Percentiles rank a stretch among this genome's conserved stretches.
phyloP scores from a whole-genome alignment of 805 yeast species.

The Scheffersomyces stipitis region DNA sequence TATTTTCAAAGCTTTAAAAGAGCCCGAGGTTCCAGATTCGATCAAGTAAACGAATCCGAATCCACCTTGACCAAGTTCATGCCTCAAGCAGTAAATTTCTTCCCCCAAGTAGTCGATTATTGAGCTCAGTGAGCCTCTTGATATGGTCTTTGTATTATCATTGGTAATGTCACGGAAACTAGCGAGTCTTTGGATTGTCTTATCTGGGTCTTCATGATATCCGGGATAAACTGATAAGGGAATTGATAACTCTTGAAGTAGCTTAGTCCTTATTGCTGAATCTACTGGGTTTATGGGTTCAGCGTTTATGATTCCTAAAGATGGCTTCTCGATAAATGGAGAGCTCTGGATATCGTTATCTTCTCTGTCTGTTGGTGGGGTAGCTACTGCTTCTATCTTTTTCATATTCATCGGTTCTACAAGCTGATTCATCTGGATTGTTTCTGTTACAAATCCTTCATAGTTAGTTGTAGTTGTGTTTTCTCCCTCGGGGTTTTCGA shows the following conservation, averaged over 20 bases:
- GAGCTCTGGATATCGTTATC: slow-evolving; percentile 37
- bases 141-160: slow-evolving; percentile 31
- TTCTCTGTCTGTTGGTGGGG: slow-evolving; percentile 32
- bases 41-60: slow-evolving; percentile 74
- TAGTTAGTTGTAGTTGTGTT: slow-evolving; percentile 30
- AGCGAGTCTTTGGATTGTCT: slow-evolving; percentile 22
- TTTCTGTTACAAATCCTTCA: slow-evolving; percentile 52
- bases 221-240: slow-evolving; percentile 33
- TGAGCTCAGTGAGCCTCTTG: slow-evolving; percentile 36
- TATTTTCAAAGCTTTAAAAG: slow-evolving; percentile 65
- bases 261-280: slow-evolving; percentile 31
- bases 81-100: slow-evolving; percentile 47
- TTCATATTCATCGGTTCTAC: slow-evolving; percentile 8
- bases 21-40: slow-evolving; percentile 52
- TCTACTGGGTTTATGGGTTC: slow-evolving; percentile 43
- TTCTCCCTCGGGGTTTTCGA: slow-evolving; percentile 19
- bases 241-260: slow-evolving; percentile 39
- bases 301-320: slow-evolving; percentile 2
- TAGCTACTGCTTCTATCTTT: slow-evolving; percentile 7
- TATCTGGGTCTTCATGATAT: slow-evolving; percentile 32
- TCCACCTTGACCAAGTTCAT: slow-evolving; percentile 77
- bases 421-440: slow-evolving; percentile 23
- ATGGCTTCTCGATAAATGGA: slow-evolving; percentile 44
- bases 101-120: slow-evolving; percentile 46
- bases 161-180: slow-evolving; percentile 39